Evolutionary conservation across 129 eudicot genomes (phyloP).

Genomic region (Flaveria sonorensis): DNA sequence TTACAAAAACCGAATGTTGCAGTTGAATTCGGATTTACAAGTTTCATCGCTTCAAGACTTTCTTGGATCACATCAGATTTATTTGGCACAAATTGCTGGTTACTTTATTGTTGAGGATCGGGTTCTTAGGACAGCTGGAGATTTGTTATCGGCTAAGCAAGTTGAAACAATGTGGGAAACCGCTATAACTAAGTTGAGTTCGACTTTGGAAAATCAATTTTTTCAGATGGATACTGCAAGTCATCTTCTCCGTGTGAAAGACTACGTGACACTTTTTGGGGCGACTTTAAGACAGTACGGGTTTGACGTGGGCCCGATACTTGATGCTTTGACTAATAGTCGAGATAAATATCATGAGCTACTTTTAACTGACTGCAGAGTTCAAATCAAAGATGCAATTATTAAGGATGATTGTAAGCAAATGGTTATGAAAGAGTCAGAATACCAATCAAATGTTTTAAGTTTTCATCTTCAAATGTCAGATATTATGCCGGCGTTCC

Average conservation of each 20-base stretch:
- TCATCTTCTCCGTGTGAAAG: conserved; percentile 80
- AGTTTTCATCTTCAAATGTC: conserved; percentile 71
- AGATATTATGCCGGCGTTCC: conserved; percentile 92
- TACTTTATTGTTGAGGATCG: conserved; percentile 93
- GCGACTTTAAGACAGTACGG: conserved; percentile 79
- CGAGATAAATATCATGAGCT: conserved; percentile 81
- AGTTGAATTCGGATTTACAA: conserved; percentile 82
- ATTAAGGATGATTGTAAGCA: conserved; percentile 65
- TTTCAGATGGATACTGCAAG: conserved; percentile 68
- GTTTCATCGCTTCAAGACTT: conserved; percentile 72
- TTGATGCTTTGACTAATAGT: conserved; percentile 58
- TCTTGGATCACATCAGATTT: conserved; percentile 76
- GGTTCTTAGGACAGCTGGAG: conserved; percentile 90
- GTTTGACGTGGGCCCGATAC: conserved; percentile 71
- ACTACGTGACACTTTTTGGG: conserved; percentile 88
- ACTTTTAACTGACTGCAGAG: conserved; percentile 67
- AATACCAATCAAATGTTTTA: conserved; percentile 74
- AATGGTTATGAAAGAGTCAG: conserved; percentile 87
- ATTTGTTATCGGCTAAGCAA: conserved; percentile 58
- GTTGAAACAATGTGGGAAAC: conserved; percentile 97
- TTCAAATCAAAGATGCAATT: conserved; percentile 59
- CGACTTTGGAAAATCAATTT: conserved; percentile 65
- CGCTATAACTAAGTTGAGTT: conserved; percentile 60
- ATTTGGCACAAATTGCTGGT: conserved; percentile 75
- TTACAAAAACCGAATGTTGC: conserved; percentile 73